Evolutionary conservation across 2,329 filamentous ascomycete species (phyloP).

Genomic region (Teratosphaeriaceae sp.): DNA sequence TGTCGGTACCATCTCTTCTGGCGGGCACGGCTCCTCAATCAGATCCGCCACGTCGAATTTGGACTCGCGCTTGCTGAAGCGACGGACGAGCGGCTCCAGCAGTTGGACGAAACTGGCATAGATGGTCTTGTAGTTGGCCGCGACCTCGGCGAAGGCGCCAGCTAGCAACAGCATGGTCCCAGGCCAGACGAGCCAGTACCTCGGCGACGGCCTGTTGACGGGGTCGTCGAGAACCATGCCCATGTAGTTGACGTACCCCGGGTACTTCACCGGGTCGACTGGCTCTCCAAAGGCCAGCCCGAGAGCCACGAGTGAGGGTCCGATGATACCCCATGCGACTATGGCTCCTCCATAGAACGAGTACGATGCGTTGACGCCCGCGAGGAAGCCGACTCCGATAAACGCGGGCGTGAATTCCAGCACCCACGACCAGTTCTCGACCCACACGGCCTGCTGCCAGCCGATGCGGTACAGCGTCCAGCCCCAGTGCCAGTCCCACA

Average conservation of each 20-base stretch:
- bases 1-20: conserved; percentile 41
- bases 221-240: conserved; percentile 15
- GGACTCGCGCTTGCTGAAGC: neutral
- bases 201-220: conserved; percentile 33
- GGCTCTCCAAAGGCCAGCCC: conserved; percentile 39
- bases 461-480: conserved; percentile 16
- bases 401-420: conserved; percentile 54
- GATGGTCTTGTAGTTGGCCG: conserved; percentile 35
- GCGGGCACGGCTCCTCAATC: conserved; percentile 42
- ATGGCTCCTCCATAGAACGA: conserved; percentile 52
- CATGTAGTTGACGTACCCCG: conserved; percentile 9
- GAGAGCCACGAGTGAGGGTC: conserved; percentile 47
- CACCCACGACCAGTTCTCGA: conserved; percentile 56
- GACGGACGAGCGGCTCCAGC: conserved; percentile 1
- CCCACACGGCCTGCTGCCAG: conserved; percentile 41
- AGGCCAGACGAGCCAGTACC: conserved; percentile 46
- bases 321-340: conserved; percentile 51
- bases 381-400: conserved; percentile 52
- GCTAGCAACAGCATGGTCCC: conserved; percentile 40
- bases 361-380: conserved; percentile 51
- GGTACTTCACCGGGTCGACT: conserved; percentile 18
- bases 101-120: conserved; percentile 21
- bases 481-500: conserved; percentile 39
- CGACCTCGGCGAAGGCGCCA: conserved; percentile 34
- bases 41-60: conserved; percentile 27